Evolutionary conservation across 2,329 filamentous ascomycete species (phyloP).

Genomic region (Aspergillus sp.): DNA sequence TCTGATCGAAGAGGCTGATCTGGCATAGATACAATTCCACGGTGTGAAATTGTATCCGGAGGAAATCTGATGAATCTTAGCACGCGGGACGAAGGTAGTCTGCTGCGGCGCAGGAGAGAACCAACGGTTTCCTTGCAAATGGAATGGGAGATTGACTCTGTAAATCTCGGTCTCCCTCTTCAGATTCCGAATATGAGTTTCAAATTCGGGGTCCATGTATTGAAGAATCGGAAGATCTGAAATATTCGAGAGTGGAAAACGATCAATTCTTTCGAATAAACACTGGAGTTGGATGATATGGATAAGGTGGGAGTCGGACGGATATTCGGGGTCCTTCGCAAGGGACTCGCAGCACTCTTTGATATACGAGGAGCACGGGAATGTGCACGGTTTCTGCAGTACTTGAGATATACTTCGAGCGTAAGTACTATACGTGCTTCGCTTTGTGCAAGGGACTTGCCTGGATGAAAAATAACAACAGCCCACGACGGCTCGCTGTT

Average conservation of each 20-base stretch:
- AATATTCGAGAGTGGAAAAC: constrained; percentile 8
- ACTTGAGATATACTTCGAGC: constrained; percentile 25
- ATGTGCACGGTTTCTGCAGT: constrained; percentile 30
- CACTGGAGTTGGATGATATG: constrained; percentile 30
- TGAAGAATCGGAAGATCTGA: too few relatives aligned
- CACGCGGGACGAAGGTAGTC: too few relatives aligned
- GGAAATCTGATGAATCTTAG: constrained; percentile 19
- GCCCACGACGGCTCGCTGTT: constrained; percentile 36
- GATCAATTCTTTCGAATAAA: constrained; percentile 31
- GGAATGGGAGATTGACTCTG: constrained; percentile 17
- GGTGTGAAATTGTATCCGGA: constrained; percentile 32
- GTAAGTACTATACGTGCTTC: not conserved
- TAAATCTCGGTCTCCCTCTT: constrained; percentile 26
- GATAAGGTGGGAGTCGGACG: constrained; percentile 27
- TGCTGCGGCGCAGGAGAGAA: not conserved
- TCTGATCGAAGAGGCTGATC: constrained; percentile 23
- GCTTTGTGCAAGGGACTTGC: constrained; percentile 16
- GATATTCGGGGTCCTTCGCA: constrained; percentile 18
- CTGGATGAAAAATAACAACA: constrained; percentile 37
- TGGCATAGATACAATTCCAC: constrained; percentile 33
- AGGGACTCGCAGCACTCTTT: constrained; percentile 30
- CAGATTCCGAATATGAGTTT: constrained; percentile 21
- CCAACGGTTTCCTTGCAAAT: constrained; percentile 8
- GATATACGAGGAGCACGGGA: constrained; percentile 25
- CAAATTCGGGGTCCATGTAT: constrained; percentile 11